Evolutionary conservation across 2,329 filamentous ascomycete genomes (phyloP).

Genomic region (Aspergillus nomiae): DNA sequence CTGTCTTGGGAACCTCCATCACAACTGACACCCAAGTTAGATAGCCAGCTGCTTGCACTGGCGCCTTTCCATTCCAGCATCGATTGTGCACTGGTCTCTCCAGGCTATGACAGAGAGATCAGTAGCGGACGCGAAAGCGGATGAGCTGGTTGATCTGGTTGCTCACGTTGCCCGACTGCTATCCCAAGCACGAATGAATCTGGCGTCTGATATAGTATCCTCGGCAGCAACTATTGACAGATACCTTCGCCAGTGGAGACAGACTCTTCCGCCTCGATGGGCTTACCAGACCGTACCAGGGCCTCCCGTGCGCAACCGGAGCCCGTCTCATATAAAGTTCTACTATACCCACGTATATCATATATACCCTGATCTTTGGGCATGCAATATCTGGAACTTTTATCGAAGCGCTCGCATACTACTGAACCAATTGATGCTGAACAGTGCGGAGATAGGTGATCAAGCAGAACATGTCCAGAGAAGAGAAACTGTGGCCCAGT

Average conservation of each 20-base stretch:
- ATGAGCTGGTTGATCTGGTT: background rate
- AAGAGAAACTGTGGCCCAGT: background rate
- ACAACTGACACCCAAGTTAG: background rate
- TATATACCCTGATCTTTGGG: conserved; percentile 12
- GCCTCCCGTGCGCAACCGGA: conserved; percentile 1
- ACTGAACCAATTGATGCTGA: conserved; percentile 5
- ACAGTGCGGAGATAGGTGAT: background rate
- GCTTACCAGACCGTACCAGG: background rate
- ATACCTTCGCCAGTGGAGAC: background rate
- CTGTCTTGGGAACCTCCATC: background rate
- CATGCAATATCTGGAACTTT: conserved; percentile 13
- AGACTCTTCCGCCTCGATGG: background rate
- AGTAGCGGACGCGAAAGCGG: conserved; percentile 1
- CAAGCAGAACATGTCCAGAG: background rate
- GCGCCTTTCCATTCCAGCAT: background rate
- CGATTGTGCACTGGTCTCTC: background rate
- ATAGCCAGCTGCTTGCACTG: conserved; percentile 12
- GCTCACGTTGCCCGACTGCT: background rate
- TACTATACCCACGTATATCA: background rate
- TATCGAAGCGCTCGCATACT: conserved; percentile 10
- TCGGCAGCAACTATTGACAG: background rate
- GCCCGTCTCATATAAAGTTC: background rate
- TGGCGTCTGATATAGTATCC: background rate
- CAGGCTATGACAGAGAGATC: background rate
- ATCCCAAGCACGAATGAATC: background rate